Evolutionary conservation across 2,329 filamentous ascomycete species (phyloP).

Genomic region (Westerdykella sp.): DNA sequence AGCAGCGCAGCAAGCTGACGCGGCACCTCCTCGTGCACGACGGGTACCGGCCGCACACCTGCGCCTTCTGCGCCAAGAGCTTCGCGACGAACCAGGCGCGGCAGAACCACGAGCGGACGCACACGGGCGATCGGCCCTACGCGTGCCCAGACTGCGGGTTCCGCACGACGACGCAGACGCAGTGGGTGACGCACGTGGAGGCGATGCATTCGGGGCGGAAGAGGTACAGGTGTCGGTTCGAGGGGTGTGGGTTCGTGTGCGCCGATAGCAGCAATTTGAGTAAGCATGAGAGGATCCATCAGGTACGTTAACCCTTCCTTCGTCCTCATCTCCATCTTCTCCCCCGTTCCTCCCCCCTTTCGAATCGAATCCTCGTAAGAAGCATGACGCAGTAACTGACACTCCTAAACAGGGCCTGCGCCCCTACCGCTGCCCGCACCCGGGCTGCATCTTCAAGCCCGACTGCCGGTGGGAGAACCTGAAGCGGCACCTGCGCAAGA

Average conservation of each 20-base stretch:
- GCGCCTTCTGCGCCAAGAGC: slow-evolving; percentile 34
- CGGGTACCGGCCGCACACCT: slow-evolving; percentile 33
- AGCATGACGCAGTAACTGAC: not conserved
- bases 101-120: slow-evolving; percentile 36
- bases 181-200: slow-evolving; percentile 34
- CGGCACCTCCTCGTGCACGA: slow-evolving; percentile 35
- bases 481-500: slow-evolving; percentile 34
- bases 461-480: slow-evolving; percentile 38
- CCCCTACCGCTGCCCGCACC: slow-evolving; percentile 33
- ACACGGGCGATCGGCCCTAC: slow-evolving; percentile 34
- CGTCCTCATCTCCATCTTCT: not conserved
- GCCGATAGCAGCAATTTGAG: slow-evolving; percentile 34
- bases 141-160: slow-evolving; percentile 33
- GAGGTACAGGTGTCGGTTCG: slow-evolving; percentile 32
- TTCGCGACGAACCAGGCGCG: slow-evolving; percentile 39
- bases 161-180: slow-evolving; percentile 36
- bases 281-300: slow-evolving; percentile 35
- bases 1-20: slow-evolving; percentile 36
- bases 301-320: slow-evolving; percentile 21
- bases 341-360: not conserved
- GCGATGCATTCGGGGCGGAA: slow-evolving; percentile 34
- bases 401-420: slow-evolving; percentile 22
- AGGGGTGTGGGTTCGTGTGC: slow-evolving; percentile 32
- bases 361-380: not conserved
- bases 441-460: slow-evolving; percentile 33